Base-by-base conservation (phyloP, 1,284 basidiomycete genomes). In the Trichosporon sp. region DNA sequence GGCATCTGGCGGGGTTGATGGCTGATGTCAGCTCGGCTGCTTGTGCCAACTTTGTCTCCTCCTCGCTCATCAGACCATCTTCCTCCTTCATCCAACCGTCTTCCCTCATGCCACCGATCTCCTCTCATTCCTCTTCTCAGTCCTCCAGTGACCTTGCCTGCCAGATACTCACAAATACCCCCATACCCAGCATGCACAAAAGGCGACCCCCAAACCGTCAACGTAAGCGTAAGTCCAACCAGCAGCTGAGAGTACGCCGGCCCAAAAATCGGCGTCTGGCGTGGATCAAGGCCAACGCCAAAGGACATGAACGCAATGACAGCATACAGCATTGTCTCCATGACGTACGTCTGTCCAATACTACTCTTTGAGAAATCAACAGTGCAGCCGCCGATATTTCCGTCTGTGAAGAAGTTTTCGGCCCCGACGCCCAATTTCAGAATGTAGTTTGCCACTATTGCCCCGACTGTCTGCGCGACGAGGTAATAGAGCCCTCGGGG, bases 261-360 rank as follows among this genome's bases (percentile, higher is more conserved):
- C 2, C 61, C 61, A 4, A 52, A 27, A 6, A 58, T 13, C 13
- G 49, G 37, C 1, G 44, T 57, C 61, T 62, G 56, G 1, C 61
- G 40, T 1, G 61, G 56, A 16, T 62, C 61, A 7, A 62, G 57
- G 31, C 61, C 61, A 32, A 62, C 61, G 56, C 61, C 61, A n/a
- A 58, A 49, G 8, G 61, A 56, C 25, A 62, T 32, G 33, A 62
- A 58, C 9, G 27, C 61, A n/a, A 58, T n/a, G 32, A 32, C 27
- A 2, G 36, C 5, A 56, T 62, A 62, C 16, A 8, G 9, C 3
- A 32, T 46, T 2, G 58, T 21, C 44, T 62, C 61, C 56, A 62
- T 56, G 21, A 58, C 61, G 19, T 36, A 62, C 5, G 61, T 57
- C 29, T 62, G 40, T 21, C 56, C 32, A n/a, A 14, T 14, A 10